Evolutionary conservation across 1,284 basidiomycete genomes (phyloP).

Genomic region (Thecaphora frezii): DNA sequence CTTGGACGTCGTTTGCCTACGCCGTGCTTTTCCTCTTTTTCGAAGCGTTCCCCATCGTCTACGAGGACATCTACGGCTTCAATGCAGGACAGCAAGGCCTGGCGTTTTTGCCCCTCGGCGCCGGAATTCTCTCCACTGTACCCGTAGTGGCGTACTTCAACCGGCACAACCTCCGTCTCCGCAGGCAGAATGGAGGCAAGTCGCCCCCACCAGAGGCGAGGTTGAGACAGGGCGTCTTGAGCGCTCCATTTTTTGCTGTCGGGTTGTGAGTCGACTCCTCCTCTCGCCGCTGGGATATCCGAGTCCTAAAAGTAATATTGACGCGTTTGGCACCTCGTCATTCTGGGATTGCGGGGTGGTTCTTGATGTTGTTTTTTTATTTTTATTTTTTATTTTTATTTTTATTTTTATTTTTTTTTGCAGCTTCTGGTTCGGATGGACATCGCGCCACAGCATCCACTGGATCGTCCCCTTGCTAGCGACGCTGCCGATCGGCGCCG

Average conservation of each 20-base stretch:
- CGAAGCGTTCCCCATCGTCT: slow-evolving; percentile 63
- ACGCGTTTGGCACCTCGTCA: no score
- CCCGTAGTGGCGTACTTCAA: neutral
- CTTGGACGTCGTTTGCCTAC: slow-evolving; percentile 68
- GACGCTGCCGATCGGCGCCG: slow-evolving; percentile 9
- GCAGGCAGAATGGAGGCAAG: neutral
- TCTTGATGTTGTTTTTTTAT: slow-evolving; percentile 1
- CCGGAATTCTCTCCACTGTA: neutral
- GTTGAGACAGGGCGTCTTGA: neutral
- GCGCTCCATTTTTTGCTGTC: neutral
- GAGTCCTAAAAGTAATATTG: no score
- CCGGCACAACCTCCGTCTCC: neutral
- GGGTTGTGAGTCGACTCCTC: neutral
- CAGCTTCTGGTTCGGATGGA: slow-evolving; percentile 72
- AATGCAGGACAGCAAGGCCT: slow-evolving; percentile 67
- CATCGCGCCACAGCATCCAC: slow-evolving; percentile 62
- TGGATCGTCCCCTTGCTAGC: slow-evolving; percentile 63
- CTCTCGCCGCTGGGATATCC: neutral
- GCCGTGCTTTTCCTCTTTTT: slow-evolving; percentile 65
- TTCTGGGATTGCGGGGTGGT: no score
- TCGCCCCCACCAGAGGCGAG: neutral
- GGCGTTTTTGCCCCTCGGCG: slow-evolving; percentile 61
- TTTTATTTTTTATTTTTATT: slow-evolving; percentile 1
- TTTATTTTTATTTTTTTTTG: neutral
- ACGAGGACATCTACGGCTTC: slow-evolving; percentile 66